Conservation (phyloP, 2,329 filamentous ascomycete genomes). For the Pseudogymnoascus destructans region DNA sequence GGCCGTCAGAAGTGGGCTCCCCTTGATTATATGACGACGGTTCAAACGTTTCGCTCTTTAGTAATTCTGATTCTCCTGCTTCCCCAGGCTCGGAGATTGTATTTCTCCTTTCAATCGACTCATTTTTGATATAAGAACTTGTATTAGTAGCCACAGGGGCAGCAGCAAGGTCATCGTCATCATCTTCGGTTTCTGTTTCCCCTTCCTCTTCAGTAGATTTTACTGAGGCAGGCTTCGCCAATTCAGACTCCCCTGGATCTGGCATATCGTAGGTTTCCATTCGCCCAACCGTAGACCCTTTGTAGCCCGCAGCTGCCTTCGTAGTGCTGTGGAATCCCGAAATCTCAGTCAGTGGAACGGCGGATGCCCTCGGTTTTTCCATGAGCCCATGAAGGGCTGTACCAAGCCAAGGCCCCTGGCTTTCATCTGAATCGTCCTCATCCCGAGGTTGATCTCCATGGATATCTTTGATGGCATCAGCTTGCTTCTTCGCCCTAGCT, state of each 20-base stretch:
- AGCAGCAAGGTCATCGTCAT: slow-evolving; percentile 21
- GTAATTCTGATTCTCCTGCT: slow-evolving; percentile 18
- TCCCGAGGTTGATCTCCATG: slow-evolving; percentile 16
- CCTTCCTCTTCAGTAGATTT: slow-evolving; percentile 3
- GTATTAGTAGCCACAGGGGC: slow-evolving; percentile 14
- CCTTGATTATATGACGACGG: not conserved
- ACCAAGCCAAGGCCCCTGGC: slow-evolving; percentile 27
- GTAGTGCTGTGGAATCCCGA: not conserved
- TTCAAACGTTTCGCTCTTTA: slow-evolving; percentile 11
- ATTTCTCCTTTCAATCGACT: not conserved
- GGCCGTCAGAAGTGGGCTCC: not conserved
- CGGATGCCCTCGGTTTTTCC: slow-evolving; percentile 27
- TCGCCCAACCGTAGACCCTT: slow-evolving; percentile 13
- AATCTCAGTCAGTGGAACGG: not conserved
- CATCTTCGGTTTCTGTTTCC: slow-evolving; percentile 16
- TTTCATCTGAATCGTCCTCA: slow-evolving; percentile 21
- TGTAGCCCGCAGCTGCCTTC: slow-evolving; percentile 10
- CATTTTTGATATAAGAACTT: not conserved
- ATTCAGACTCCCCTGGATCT: not conserved
- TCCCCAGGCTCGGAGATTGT: slow-evolving; percentile 12
- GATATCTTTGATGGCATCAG: slow-evolving; percentile 21
- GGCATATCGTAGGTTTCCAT: slow-evolving; percentile 20
- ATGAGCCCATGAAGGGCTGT: slow-evolving; percentile 33
- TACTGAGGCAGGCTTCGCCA: not conserved
- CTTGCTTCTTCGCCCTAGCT: slow-evolving; percentile 28